A percentile compares a stretch with the other conserved stretches of the same genome.
These are phyloP conservation scores for Penicillium sp. DNA, from an alignment of 2,329 filamentous ascomycete species.

Conservation along the genomic window DNA sequence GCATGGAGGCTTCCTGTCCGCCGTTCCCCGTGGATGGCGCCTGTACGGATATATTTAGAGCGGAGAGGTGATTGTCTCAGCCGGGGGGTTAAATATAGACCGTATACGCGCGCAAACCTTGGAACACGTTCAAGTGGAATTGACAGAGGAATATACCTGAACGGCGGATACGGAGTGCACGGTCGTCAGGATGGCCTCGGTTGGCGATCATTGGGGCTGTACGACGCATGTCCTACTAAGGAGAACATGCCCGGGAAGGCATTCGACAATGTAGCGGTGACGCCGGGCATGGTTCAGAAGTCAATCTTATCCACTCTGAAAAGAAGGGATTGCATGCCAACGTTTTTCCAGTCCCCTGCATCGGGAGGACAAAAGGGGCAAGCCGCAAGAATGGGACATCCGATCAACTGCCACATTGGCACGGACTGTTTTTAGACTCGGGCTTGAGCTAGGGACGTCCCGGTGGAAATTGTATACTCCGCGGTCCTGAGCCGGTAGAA, in stretches of 20 bases:
- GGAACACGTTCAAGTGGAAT: neutral
- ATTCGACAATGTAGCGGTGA: slow-evolving; percentile 8
- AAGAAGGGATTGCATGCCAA: slow-evolving; percentile 4
- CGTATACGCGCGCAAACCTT: neutral
- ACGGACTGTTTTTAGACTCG: neutral
- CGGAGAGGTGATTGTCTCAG: neutral
- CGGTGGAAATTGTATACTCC: neutral
- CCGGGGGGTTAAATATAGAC: neutral
- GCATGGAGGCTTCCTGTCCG: neutral
- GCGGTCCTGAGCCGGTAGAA: neutral
- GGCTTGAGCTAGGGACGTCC: neutral
- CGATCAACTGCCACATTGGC: slow-evolving; percentile 13
- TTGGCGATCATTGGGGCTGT: neutral
- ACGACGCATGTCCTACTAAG: neutral
- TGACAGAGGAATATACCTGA: neutral
- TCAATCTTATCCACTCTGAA: neutral
- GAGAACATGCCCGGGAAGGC: neutral
- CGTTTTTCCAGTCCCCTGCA: neutral
- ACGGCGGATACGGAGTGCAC: neutral
- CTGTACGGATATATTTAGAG: neutral
- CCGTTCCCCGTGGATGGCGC: neutral
- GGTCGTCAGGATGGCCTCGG: slow-evolving; percentile 1
- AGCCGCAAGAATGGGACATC: slow-evolving; percentile 13
- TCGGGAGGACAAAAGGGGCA: slow-evolving; percentile 20
- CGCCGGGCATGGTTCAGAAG: neutral